Evolutionary conservation across 2,329 filamentous ascomycete species (phyloP).

Genomic region (Aplosporella prunicola): DNA sequence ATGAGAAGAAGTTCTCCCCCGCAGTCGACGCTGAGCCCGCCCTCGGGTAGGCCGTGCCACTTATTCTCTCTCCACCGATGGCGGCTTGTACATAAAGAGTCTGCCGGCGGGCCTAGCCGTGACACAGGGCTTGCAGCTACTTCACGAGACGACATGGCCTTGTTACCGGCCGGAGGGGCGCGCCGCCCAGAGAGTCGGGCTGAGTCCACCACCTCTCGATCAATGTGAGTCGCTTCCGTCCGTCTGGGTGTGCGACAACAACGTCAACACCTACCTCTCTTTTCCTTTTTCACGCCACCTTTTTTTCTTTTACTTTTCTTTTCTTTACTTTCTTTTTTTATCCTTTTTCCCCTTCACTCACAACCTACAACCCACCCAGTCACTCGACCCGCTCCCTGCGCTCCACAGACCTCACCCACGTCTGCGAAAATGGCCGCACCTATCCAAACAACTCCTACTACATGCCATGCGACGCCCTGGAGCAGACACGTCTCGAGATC

Average conservation of each 20-base stretch:
- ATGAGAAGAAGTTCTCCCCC: too few relatives aligned
- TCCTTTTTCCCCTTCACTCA: too few relatives aligned
- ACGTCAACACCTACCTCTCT: too few relatives aligned
- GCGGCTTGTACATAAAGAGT: too few relatives aligned
- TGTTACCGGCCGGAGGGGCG: slow-evolving; percentile 3
- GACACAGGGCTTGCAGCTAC: slow-evolving; percentile 4
- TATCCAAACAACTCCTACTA: slow-evolving; percentile 55
- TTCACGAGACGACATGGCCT: neutral
- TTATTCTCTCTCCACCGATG: too few relatives aligned
- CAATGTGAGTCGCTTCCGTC: slow-evolving; percentile 6
- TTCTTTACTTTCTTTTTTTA: too few relatives aligned
- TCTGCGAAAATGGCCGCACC: slow-evolving; percentile 50
- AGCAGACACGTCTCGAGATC: slow-evolving; percentile 54
- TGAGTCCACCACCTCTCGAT: slow-evolving; percentile 3
- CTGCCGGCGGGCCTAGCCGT: too few relatives aligned
- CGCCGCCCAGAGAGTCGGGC: slow-evolving; percentile 5
- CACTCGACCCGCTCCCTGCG: slow-evolving; percentile 29
- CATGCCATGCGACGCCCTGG: slow-evolving; percentile 58
- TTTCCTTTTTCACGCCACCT: too few relatives aligned
- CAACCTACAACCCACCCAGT: slow-evolving; percentile 4
- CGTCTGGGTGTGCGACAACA: slow-evolving; percentile 5
- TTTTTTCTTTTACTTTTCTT: too few relatives aligned
- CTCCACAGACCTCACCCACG: slow-evolving; percentile 44
- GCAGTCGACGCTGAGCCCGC: too few relatives aligned
- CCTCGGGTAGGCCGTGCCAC: too few relatives aligned